Conservation (phyloP, 23 red algal species). For the Chondrus crispus region DNA sequence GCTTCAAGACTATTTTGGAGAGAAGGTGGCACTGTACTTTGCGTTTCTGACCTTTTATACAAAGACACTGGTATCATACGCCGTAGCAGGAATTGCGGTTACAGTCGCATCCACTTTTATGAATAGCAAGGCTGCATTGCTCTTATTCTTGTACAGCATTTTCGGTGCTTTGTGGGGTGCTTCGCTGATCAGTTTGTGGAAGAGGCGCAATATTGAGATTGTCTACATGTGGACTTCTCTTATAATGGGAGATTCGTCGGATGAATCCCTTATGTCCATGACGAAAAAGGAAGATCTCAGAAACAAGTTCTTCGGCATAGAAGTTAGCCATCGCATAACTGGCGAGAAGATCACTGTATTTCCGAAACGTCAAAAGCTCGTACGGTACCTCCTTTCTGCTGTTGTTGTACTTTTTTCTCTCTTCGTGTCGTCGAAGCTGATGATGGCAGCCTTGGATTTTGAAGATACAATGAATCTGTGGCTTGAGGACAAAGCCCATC, state of each 20-base stretch:
- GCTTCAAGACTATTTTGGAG: conserved; percentile 86
- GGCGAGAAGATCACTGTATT: conserved; percentile 76
- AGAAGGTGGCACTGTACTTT: conserved; percentile 86
- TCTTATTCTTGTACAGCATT: conserved; percentile 64
- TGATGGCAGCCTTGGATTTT: conserved; percentile 72
- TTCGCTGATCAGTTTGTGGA: conserved; percentile 63
- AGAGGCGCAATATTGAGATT: conserved; percentile 73
- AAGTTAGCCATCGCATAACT: conserved; percentile 74
- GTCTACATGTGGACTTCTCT: conserved; percentile 76
- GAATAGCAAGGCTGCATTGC: not conserved
- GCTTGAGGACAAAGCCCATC: conserved; percentile 34
- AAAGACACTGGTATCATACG: conserved; percentile 52
- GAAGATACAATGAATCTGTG: conserved; percentile 64
- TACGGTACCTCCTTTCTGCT: conserved; percentile 19
- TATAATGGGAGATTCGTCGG: conserved; percentile 76
- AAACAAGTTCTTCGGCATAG: conserved; percentile 62
- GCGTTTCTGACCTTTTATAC: conserved; percentile 76
- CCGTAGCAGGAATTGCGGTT: conserved; percentile 30
- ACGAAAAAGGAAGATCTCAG: conserved; percentile 73
- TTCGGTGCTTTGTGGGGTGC: conserved; percentile 71
- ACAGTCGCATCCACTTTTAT: conserved; percentile 1
- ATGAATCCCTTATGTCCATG: conserved; percentile 63
- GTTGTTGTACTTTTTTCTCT: conserved; percentile 54
- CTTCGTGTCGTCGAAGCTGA: conserved; percentile 51
- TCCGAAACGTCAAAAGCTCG: conserved; percentile 45